Conservation (phyloP, 129 eudicot species). For the Heracleum sosnowskyi region DNA sequence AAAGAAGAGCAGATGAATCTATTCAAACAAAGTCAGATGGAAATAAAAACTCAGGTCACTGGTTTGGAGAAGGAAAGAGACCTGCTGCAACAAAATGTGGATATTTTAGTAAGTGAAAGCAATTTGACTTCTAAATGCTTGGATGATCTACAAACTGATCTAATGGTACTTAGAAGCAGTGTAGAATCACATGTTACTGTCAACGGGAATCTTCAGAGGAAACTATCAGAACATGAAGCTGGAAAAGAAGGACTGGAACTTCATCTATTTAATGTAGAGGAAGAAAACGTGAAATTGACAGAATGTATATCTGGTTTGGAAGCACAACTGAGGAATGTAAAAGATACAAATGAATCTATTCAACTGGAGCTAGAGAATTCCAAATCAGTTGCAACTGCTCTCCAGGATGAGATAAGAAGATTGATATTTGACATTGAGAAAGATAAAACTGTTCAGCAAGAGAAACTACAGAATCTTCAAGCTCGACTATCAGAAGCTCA, state of each 20-base stretch:
- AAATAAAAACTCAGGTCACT: constrained; percentile 30
- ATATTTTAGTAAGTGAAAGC: constrained; percentile 39
- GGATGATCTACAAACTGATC: constrained; percentile 46
- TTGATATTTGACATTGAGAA: constrained; percentile 20
- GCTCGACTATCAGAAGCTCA: constrained; percentile 27
- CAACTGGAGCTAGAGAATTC: constrained; percentile 30
- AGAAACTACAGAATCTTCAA: constrained; percentile 29
- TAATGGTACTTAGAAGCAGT: constrained; percentile 38
- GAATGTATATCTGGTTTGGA: constrained; percentile 35
- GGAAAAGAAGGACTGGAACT: constrained; percentile 39
- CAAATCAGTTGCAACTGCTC: constrained; percentile 27
- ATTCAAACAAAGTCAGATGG: constrained; percentile 17
- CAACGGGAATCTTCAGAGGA: constrained; percentile 41
- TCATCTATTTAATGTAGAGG: constrained; percentile 36
- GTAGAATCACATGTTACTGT: constrained; percentile 56
- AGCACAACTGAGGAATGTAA: constrained; percentile 28
- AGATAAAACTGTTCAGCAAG: constrained; percentile 17
- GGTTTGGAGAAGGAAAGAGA: constrained; percentile 37
- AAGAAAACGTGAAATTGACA: constrained; percentile 37
- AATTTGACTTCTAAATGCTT: constrained; percentile 45
- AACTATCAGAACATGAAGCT: constrained; percentile 37
- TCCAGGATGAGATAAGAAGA: constrained; percentile 41
- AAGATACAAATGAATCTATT: constrained; percentile 26
- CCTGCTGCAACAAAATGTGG: constrained; percentile 48
- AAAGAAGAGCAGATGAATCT: constrained; percentile 18